Evolutionary conservation across 75 land plant genomes (phyloP).

Genomic region (Chamaecyparis obtusa): DNA sequence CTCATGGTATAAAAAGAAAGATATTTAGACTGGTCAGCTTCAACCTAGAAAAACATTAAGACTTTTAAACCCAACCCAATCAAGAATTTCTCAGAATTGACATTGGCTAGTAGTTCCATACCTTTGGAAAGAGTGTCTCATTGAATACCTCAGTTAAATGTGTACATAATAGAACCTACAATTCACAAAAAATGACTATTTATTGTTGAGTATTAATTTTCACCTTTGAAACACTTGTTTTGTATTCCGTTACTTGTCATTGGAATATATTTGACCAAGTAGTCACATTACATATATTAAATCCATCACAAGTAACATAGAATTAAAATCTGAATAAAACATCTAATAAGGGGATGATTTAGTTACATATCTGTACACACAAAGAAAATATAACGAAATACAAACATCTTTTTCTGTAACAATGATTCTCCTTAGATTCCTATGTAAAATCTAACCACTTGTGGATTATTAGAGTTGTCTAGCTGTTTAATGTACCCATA

Average conservation of each 20-base stretch:
- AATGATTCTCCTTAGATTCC: background rate
- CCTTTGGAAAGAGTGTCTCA: conserved; percentile 60
- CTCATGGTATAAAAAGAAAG: conserved; percentile 87
- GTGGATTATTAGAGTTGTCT: background rate
- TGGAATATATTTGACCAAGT: background rate
- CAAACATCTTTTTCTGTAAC: background rate
- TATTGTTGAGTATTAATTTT: background rate
- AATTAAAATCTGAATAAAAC: background rate
- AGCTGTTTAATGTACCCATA: too few relatives aligned
- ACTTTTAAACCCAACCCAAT: conserved; percentile 7
- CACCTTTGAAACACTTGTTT: conserved; percentile 1
- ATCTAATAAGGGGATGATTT: background rate
- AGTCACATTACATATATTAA: background rate
- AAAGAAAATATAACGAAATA: background rate
- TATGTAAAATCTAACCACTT: background rate
- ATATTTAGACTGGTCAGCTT: conserved; percentile 49
- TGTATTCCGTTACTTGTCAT: background rate
- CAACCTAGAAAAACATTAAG: background rate
- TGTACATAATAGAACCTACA: conserved; percentile 87
- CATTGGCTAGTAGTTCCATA: conserved; percentile 11
- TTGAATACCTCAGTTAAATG: conserved; percentile 87
- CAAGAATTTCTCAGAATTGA: conserved; percentile 9
- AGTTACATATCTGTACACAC: background rate
- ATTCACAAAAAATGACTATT: background rate
- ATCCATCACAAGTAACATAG: background rate